Evolutionary conservation across 306 rosid species (phyloP).

Genomic region (Pachyrhizus erosus): DNA sequence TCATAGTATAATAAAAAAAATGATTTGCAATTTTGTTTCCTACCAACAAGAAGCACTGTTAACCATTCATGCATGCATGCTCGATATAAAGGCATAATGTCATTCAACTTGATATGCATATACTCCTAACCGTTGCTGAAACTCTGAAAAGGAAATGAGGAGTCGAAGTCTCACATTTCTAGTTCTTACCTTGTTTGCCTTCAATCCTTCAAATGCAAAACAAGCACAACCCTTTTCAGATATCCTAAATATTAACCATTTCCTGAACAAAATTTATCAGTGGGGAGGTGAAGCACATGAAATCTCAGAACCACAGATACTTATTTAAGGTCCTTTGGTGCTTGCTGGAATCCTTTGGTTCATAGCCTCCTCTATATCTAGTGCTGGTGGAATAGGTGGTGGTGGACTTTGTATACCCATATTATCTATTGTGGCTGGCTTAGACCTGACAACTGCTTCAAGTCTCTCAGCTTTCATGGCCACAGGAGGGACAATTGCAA

Average conservation of each 20-base stretch:
- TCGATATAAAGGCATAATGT: conserved; percentile 35
- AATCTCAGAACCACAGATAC: too few relatives aligned
- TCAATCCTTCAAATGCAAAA: conserved; percentile 60
- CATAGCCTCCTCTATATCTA: too few relatives aligned
- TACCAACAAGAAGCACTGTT: background rate
- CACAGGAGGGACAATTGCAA: too few relatives aligned
- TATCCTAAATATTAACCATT: conserved; percentile 35
- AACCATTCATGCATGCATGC: background rate
- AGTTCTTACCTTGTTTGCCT: conserved; percentile 45
- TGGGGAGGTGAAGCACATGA: too few relatives aligned
- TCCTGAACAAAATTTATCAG: background rate
- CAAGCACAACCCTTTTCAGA: conserved; percentile 54
- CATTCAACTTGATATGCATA: conserved; percentile 5
- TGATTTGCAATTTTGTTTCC: conserved; percentile 1
- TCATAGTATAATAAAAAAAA: too few relatives aligned
- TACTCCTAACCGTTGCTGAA: conserved; percentile 18
- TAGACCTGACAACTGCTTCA: too few relatives aligned
- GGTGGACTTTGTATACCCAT: too few relatives aligned
- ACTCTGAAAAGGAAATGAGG: conserved; percentile 48
- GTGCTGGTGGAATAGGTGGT: too few relatives aligned
- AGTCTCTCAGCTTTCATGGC: too few relatives aligned
- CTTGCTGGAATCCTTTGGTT: too few relatives aligned
- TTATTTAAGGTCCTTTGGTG: too few relatives aligned
- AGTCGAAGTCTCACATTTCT: conserved; percentile 34
- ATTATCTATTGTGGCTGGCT: too few relatives aligned